Percentiles rank a stretch among this genome's conserved stretches.
These are phyloP conservation scores for Candida glaebosa DNA, from an alignment of 805 yeast species.

Conservation along the genomic window DNA sequence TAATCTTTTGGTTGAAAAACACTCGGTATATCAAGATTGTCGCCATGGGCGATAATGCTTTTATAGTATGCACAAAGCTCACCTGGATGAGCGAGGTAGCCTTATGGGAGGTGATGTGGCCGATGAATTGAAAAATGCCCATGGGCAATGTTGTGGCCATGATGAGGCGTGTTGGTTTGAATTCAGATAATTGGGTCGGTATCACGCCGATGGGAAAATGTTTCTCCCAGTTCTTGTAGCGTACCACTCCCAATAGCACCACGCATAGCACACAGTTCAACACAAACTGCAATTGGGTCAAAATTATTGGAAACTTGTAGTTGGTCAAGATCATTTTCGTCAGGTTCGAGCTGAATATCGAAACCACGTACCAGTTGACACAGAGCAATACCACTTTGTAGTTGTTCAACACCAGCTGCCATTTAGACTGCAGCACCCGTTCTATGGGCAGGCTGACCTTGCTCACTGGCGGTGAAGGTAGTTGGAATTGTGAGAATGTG, in stretches of 20 bases:
- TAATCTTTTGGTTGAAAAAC: conserved; percentile 56
- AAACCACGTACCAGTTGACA: conserved; percentile 71
- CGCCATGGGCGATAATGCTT: conserved; percentile 84
- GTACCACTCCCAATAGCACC: conserved; percentile 18
- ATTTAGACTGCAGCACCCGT: background rate
- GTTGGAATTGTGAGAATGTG: conserved; percentile 5
- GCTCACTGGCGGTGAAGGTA: conserved; percentile 10
- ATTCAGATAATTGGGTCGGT: conserved; percentile 31
- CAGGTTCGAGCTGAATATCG: conserved; percentile 78
- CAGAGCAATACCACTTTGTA: conserved; percentile 44
- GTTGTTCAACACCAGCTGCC: background rate
- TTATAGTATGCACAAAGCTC: conserved; percentile 91
- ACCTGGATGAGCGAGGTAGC: conserved; percentile 93
- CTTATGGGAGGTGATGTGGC: conserved; percentile 87
- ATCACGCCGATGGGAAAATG: conserved; percentile 47
- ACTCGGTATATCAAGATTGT: conserved; percentile 78
- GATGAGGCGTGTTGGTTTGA: conserved; percentile 49
- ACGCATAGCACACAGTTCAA: conserved; percentile 65
- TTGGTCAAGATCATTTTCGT: conserved; percentile 70
- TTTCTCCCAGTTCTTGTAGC: conserved; percentile 20
- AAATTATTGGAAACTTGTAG: conserved; percentile 79
- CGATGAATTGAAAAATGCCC: conserved; percentile 91
- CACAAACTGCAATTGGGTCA: conserved; percentile 83
- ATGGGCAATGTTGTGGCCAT: conserved; percentile 78
- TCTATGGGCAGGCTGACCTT: conserved; percentile 3